Evolutionary conservation across 2,329 filamentous ascomycete species (phyloP).

Genomic region (Fusarium cyanostomum): DNA sequence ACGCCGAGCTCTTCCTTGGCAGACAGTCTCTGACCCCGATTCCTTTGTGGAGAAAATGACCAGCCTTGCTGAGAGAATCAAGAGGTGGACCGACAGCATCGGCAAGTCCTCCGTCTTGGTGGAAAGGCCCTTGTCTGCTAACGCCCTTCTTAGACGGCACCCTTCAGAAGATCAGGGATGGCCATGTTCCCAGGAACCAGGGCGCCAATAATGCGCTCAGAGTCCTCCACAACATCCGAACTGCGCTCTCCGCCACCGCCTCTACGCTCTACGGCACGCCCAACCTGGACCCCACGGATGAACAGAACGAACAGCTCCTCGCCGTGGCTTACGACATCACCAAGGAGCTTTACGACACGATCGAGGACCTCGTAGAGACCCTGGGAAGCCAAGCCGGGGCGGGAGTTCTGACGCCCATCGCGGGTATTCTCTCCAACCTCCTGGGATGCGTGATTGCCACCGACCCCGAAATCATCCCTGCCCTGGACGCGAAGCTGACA

Average conservation of each 20-base stretch:
- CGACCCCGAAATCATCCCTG: not conserved
- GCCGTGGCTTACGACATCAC: not conserved
- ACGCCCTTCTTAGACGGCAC: not conserved
- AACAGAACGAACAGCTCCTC: not conserved
- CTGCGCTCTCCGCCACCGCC: not conserved
- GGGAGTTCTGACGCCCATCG: slow-evolving; percentile 9
- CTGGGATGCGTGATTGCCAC: not conserved
- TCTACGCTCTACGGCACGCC: not conserved
- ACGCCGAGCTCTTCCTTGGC: not conserved
- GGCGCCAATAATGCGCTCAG: not conserved
- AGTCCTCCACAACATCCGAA: slow-evolving; percentile 10
- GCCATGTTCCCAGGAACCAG: not conserved
- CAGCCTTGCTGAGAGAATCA: not conserved
- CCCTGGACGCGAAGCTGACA: not conserved
- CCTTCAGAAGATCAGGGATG: not conserved
- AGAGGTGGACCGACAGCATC: not conserved
- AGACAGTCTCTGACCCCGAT: not conserved
- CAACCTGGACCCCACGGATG: not conserved
- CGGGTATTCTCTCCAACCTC: not conserved
- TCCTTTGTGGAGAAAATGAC: not conserved
- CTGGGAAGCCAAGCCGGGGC: not conserved
- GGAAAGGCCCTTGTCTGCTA: fast-evolving
- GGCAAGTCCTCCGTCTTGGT: not conserved
- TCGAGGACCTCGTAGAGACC: not conserved
- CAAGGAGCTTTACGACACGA: not conserved